phyloP scores from a whole-genome alignment of 805 yeast genomes.

The Ogataea salicorniae region DNA sequence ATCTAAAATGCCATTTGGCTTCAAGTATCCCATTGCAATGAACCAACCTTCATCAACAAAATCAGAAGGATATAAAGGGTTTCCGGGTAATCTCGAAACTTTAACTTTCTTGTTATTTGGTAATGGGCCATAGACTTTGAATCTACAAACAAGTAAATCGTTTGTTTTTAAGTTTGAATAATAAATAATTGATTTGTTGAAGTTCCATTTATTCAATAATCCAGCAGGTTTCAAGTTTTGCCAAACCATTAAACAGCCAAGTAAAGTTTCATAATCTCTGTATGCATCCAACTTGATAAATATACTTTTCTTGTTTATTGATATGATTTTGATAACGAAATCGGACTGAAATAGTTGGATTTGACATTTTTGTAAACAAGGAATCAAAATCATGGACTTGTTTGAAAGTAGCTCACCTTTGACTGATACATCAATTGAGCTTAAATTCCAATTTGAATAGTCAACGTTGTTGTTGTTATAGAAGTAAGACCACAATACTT shows the following conservation, averaged over 20 bases:
- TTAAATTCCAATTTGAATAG: conserved; percentile 17
- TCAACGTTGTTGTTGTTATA: conserved; percentile 4
- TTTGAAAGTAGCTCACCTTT: conserved; percentile 24
- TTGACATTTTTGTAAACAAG: conserved; percentile 26
- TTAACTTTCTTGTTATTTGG: conserved; percentile 38
- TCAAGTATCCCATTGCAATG: conserved; percentile 62
- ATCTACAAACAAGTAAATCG: conserved; percentile 53
- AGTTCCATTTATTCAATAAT: conserved; percentile 44
- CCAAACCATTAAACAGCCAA: conserved; percentile 44
- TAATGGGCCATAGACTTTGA: conserved; percentile 61
- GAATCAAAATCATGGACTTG: conserved; percentile 17
- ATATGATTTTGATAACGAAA: conserved; percentile 38
- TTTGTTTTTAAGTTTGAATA: conserved; percentile 20
- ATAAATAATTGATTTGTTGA: conserved; percentile 27
- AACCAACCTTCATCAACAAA: conserved; percentile 58
- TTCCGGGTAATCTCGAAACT: conserved; percentile 16
- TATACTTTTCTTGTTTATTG: conserved; percentile 32
- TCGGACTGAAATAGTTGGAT: conserved; percentile 18
- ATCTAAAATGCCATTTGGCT: conserved; percentile 58
- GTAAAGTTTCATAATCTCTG: conserved; percentile 34
- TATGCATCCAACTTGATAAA: conserved; percentile 31
- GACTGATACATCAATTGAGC: conserved; percentile 21
- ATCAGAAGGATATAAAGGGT: conserved; percentile 18
- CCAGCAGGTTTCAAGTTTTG: conserved; percentile 44
- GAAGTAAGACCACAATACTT: conserved; percentile 21